Conservation (phyloP, 2,329 filamentous ascomycete genomes). For the Gnomoniopsis sp. region DNA sequence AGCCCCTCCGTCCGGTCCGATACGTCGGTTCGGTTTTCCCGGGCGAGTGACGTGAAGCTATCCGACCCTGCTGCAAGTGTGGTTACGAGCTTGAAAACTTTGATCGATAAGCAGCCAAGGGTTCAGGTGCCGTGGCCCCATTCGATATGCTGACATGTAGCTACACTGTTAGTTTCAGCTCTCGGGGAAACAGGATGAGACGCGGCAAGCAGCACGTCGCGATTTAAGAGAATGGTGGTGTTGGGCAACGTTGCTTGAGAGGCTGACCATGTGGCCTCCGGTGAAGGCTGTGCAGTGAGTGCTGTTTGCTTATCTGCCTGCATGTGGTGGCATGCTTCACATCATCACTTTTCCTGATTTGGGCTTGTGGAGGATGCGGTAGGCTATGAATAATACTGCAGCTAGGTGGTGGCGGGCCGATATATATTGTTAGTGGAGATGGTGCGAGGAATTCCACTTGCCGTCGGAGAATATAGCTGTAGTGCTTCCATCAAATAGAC, state of each 20-base stretch:
- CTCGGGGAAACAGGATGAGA: no score
- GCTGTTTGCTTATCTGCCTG: not conserved
- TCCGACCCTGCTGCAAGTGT: no score
- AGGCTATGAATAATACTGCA: not conserved
- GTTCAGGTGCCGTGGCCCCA: no score
- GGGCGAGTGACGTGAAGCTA: no score
- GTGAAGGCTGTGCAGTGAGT: not conserved
- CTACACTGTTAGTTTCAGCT: no score
- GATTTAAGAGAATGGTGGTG: not conserved
- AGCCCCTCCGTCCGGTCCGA: no score
- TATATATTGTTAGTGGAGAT: not conserved
- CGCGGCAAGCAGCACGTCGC: not conserved
- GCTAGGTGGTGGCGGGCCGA: not conserved
- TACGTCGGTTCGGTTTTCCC: no score
- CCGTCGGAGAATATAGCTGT: not conserved
- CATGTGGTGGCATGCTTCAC: not conserved
- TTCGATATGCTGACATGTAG: no score
- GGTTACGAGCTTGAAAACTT: no score
- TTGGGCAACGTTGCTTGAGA: constrained; percentile 4
- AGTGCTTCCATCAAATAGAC: not conserved
- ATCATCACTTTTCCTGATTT: not conserved
- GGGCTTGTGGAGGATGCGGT: not conserved
- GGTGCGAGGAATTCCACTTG: not conserved
- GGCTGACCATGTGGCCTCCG: not conserved
- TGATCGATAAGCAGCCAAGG: no score